Conservation (phyloP, 257 asterid genomes). For the Handroanthus guayacan region DNA sequence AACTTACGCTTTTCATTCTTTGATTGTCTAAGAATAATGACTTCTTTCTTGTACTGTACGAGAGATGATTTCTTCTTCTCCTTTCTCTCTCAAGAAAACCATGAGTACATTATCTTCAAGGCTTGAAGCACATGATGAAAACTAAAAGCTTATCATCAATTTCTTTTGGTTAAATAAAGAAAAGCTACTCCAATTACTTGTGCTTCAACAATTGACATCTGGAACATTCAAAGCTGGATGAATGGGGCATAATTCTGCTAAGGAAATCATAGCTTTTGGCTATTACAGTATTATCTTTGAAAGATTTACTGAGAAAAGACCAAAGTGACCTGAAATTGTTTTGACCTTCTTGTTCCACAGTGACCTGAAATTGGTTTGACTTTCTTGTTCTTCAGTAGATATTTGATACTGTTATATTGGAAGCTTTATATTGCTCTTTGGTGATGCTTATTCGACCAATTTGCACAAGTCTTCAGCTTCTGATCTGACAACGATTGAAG, state of each 20-base stretch:
- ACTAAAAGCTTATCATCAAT: not conserved
- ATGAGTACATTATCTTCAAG: too few relatives aligned
- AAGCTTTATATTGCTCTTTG: conserved; percentile 11
- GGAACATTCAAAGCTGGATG: conserved; percentile 10
- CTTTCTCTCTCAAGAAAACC: too few relatives aligned
- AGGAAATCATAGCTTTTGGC: conserved; percentile 19
- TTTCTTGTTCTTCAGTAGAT: conserved; percentile 16
- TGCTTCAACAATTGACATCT: conserved; percentile 2
- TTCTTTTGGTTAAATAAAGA: not conserved
- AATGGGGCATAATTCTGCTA: not conserved
- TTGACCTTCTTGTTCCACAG: conserved; percentile 7
- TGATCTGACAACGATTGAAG: not conserved
- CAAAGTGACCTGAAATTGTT: conserved; percentile 19
- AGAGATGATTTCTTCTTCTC: too few relatives aligned
- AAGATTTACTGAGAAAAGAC: not conserved
- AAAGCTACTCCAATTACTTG: not conserved
- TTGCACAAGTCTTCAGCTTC: not conserved
- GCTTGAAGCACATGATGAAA: conserved; percentile 21
- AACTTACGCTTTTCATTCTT: not conserved
- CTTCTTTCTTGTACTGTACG: not conserved
- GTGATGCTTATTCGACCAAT: conserved; percentile 17
- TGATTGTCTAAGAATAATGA: not conserved
- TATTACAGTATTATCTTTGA: conserved; percentile 6
- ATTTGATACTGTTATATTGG: not conserved
- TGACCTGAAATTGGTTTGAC: conserved; percentile 22